Percentiles rank a stretch among this genome's conserved stretches.
These are phyloP conservation scores for Globisporangium cystogenes DNA, from an alignment of 352 stramenopile genomes.

Conservation along the genomic window DNA sequence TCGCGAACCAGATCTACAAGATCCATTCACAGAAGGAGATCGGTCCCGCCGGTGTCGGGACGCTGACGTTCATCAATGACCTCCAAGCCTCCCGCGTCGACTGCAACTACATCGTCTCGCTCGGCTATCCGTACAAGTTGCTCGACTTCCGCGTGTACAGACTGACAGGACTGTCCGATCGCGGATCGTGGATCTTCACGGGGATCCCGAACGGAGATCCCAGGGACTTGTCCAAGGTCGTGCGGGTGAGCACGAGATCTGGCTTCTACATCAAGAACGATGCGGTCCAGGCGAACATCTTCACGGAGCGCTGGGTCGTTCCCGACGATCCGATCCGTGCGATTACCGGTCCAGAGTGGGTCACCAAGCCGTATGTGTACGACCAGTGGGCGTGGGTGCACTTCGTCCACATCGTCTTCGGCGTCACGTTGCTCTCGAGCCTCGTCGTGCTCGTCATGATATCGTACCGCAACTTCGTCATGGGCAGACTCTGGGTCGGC, in stretches of 20 bases:
- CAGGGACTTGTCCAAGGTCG: neutral
- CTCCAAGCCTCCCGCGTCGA: conserved; percentile 4
- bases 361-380: neutral
- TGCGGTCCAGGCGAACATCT: conserved; percentile 10
- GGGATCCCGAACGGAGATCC: neutral
- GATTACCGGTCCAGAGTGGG: conserved; percentile 3
- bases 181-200: conserved; percentile 1
- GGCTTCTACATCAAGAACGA: conserved; percentile 13
- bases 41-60: conserved; percentile 6
- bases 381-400: conserved; percentile 23
- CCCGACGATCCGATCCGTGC: conserved; percentile 3
- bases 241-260: conserved; percentile 9
- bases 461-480: conserved; percentile 8
- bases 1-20: conserved; percentile 17
- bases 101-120: conserved; percentile 9
- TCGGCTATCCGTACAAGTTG: conserved; percentile 13
- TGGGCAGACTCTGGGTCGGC: conserved; percentile 7
- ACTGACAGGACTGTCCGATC: neutral
- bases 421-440: conserved; percentile 9
- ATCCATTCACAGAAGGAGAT: conserved; percentile 4
- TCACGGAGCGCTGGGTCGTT: conserved; percentile 11
- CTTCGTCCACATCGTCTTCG: conserved; percentile 14
- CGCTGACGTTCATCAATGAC: conserved; percentile 16
- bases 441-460: conserved; percentile 9
- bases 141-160: conserved; percentile 9